Conservation (phyloP, 805 yeast species). For the Wickerhamomyces tratensis region DNA sequence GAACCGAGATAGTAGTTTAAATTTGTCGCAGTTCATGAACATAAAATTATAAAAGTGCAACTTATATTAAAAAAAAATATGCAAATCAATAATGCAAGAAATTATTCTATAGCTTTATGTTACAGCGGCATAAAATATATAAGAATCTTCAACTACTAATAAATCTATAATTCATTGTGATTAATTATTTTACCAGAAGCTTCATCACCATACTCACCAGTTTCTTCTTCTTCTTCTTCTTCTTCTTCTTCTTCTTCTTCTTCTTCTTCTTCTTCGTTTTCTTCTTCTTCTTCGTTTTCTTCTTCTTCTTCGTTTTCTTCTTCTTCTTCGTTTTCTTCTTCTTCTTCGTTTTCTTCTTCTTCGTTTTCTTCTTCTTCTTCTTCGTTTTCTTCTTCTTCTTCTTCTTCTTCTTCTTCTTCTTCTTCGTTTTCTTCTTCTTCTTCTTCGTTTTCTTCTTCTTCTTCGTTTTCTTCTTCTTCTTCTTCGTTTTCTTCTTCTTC, state of each 20-base stretch:
- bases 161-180: not conserved
- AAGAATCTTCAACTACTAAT: no score
- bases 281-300: not conserved
- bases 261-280: slow-evolving; percentile 1
- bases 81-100: no score
- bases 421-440: not conserved
- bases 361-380: not conserved
- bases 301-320: not conserved
- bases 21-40: no score
- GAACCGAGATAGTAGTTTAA: no score
- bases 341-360: slow-evolving; percentile 1
- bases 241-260: not conserved
- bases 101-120: no score
- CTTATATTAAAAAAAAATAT: no score
- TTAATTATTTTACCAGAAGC: not conserved
- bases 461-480: slow-evolving; percentile 1
- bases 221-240: not conserved
- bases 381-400: not conserved
- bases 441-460: not conserved
- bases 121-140: no score
- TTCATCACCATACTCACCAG: not conserved
- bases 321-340: not conserved
- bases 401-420: not conserved
- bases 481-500: not conserved
- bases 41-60: no score